A percentile compares a stretch with the other conserved stretches of the same genome.
phyloP scores from a whole-genome alignment of 2,329 filamentous ascomycete species.

The Cyphellophora europaea region DNA sequence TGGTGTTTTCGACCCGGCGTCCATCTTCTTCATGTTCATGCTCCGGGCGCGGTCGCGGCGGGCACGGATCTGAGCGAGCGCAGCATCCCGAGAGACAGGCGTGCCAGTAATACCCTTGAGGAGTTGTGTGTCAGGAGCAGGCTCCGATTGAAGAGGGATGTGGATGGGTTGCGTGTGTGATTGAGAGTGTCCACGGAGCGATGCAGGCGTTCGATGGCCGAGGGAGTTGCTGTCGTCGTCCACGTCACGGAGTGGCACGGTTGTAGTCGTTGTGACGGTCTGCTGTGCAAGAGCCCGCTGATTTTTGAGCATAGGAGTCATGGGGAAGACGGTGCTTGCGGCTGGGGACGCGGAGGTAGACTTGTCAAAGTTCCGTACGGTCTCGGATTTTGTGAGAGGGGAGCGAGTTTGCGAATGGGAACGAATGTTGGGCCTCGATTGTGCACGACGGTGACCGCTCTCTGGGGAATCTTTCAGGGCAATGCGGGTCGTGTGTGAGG shows the following conservation, averaged over 20 bases:
- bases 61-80: constrained; percentile 40
- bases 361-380: constrained; percentile 6
- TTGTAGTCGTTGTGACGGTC: constrained; percentile 13
- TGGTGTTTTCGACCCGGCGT: not conserved
- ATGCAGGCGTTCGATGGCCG: not conserved
- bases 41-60: constrained; percentile 35
- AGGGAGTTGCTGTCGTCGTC: constrained; percentile 6
- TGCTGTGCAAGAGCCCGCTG: constrained; percentile 6
- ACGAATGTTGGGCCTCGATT: constrained; percentile 12
- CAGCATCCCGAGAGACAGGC: constrained; percentile 37
- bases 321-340: constrained; percentile 14
- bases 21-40: constrained; percentile 21
- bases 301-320: constrained; percentile 15
- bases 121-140: no score
- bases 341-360: constrained; percentile 15
- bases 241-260: constrained; percentile 14
- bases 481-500: constrained; percentile 11
- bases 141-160: constrained; percentile 1
- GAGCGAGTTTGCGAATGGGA: constrained; percentile 6
- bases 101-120: constrained; percentile 28
- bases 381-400: constrained; percentile 9
- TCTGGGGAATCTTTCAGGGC: constrained; percentile 13
- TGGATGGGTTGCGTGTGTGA: constrained; percentile 3
- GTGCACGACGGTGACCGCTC: constrained; percentile 10
- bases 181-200: constrained; percentile 1